Base-by-base conservation (phyloP, 75 land plant species). In the Cryptomeria japonica region DNA sequence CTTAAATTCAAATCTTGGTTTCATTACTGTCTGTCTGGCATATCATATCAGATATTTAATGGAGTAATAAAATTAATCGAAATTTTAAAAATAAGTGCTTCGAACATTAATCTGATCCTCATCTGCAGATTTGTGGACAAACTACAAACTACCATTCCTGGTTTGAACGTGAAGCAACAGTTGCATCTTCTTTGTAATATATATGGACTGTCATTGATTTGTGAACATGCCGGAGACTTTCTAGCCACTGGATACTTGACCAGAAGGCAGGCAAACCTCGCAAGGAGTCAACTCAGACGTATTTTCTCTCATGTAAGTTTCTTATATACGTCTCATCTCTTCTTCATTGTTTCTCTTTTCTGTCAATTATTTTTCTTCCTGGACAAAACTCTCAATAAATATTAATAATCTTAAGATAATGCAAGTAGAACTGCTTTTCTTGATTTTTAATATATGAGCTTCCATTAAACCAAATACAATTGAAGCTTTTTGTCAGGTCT, bases 221-320 rank as follows among this genome's bases (percentile, higher is more conserved):
- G 53, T 16, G 76, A 79, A 68, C 88, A 88, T 86, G 84, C 89
- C 28, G 92, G 89, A 41, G 92, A 91, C 83, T 91, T 91, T 86
- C 87, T 91, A 44, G 85, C 89, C 16, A 90, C 92, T 38, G 92
- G 92, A 58, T 91, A 91, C 64, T 31, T 90, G 84, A 90, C 92
- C 44, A 78, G 64, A 32, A 75, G 72, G 75, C 92, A 91, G 77
- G 31, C 88, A 55, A 31, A 44, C 61, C 87, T 90, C 1, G 92
- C 92, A 28, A 91, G 86, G 86, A 78, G 85, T 19, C 85, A 90
- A 87, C 86, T 90, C 55, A 75, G 89, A 75, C 56, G 12, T 39
- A 88, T 90, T 38, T 91, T 86, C 75, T 55, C 61, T 31, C 38
- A 86, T 86, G 92, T 91, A 42, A 58, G 86, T 87, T 42, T 28